Base-by-base conservation (phyloP, 2,329 filamentous ascomycete species). In the Calonectria multiphialidica region DNA sequence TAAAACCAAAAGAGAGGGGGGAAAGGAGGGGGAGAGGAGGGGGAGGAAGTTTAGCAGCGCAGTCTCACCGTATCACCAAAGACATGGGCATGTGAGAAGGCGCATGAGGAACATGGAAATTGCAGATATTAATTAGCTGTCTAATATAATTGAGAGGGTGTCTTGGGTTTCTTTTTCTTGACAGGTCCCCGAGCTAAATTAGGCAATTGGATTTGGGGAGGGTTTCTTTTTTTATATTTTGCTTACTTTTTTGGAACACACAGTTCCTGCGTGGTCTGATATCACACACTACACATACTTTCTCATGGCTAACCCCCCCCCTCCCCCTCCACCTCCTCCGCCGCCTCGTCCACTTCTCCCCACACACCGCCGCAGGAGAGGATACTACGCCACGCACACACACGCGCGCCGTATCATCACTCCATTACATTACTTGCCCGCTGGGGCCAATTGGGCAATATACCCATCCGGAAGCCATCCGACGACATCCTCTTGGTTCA, bases 391-490 rank as follows among this genome's bases (percentile, higher is more conserved):
- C 53, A 40, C 33, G 35, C 33, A 40, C 33, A 40, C 33, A 37
- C 21, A 45, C 35, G 23, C 28, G 3, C 50, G n/a, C n/a, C n/a
- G n/a, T n/a, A 40, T 37, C 9, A 25, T 33, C n/a, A 18, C 49
- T 33, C 53, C 44, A 9, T 9, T 12, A 13, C 8, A 9, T 23
- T 47, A 9, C 21, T 47, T 3, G 8, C n/a, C 23, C 12, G 23
- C 44, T 6, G n/a, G 16, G 35, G 53, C 33, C 53, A 59, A 40
- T 37, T 40, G 21, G 53, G 53, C 21, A 59, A 59, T 25, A 59
- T 25, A 40, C 33, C 53, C 33, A 59, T 37, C 53, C 33, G 53
- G 53, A 59, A 59, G 53, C 53, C 53, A 59, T n/a, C 53, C 53
- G 33, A 59, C 6, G 21, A 15, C 33, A 25, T 59, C 53, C 53